phyloP scores from a whole-genome alignment of 2,329 filamentous ascomycete species.

The Fusarium oxysporum region DNA sequence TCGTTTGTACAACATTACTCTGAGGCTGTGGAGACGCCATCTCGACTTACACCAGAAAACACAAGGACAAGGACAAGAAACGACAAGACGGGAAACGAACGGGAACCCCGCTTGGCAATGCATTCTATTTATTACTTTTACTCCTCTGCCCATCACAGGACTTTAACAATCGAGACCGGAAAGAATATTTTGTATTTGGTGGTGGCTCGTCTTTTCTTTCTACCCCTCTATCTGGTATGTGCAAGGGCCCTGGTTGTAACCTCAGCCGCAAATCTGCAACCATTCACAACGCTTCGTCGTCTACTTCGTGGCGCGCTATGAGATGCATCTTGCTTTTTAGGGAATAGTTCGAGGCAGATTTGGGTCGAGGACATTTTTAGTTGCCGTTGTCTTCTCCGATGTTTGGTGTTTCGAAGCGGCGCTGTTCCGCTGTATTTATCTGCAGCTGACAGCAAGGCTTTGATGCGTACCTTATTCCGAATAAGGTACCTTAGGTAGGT shows the following conservation, averaged over 20 bases:
- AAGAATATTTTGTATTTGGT: background rate
- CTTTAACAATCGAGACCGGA: constrained; percentile 1
- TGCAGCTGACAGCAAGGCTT: background rate
- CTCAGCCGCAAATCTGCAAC: constrained; percentile 33
- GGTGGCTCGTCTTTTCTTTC: constrained; percentile 8
- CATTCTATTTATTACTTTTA: constrained; percentile 9
- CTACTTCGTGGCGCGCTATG: constrained; percentile 31
- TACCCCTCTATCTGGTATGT: constrained; percentile 15
- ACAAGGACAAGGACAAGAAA: constrained; percentile 14
- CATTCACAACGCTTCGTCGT: constrained; percentile 5
- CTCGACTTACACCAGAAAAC: constrained; percentile 8
- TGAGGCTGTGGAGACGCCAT: constrained; percentile 36
- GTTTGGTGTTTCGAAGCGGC: background rate
- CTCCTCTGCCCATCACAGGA: constrained; percentile 17
- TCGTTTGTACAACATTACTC: background rate
- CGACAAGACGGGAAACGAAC: constrained; percentile 25
- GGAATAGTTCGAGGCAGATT: constrained; percentile 17
- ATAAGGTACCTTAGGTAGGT: no score
- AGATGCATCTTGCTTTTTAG: constrained; percentile 11
- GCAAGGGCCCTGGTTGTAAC: constrained; percentile 3
- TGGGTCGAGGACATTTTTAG: constrained; percentile 1
- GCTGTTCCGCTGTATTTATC: background rate
- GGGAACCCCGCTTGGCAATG: constrained; percentile 18
- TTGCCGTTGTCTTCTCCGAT: background rate
- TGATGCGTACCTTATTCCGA: no score